phyloP scores from a whole-genome alignment of 2,329 filamentous ascomycete genomes.

The Cytospora schulzeri region DNA sequence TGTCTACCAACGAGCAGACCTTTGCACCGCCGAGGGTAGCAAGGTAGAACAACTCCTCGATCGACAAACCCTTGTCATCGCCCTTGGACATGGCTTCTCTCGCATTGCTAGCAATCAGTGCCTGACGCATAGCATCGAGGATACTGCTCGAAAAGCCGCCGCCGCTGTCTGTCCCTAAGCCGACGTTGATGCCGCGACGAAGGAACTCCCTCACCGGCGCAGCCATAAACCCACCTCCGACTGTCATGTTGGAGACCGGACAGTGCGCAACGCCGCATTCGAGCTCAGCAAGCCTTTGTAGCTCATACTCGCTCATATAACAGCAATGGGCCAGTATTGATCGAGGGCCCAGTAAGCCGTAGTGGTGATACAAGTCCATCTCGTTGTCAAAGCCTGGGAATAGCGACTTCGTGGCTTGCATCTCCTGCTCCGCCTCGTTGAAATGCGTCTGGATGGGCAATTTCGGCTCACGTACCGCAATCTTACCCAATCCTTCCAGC shows the following conservation, averaged over 20 bases:
- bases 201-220: conserved; percentile 62
- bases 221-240: conserved; percentile 63
- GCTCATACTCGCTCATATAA: conserved; percentile 60
- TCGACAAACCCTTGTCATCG: conserved; percentile 46
- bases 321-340: conserved; percentile 70
- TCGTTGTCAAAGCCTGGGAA: conserved; percentile 61
- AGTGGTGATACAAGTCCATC: conserved; percentile 60
- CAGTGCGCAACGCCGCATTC: conserved; percentile 65
- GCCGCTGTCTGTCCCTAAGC: conserved; percentile 65
- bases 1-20: conserved; percentile 56
- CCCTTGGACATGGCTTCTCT: conserved; percentile 45
- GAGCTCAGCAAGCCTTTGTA: conserved; percentile 46
- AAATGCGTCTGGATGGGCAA: conserved; percentile 69
- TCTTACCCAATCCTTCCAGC: conserved; percentile 56
- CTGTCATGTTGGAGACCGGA: conserved; percentile 65
- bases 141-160: conserved; percentile 65
- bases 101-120: conserved; percentile 57
- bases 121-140: conserved; percentile 59
- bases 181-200: conserved; percentile 62
- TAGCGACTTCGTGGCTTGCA: conserved; percentile 53
- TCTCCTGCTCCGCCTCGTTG: conserved; percentile 65
- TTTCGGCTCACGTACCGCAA: conserved; percentile 50
- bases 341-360: conserved; percentile 54
- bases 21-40: conserved; percentile 63
- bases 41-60: conserved; percentile 60